Percentiles rank a stretch among this genome's conserved stretches.
Evolutionary conservation across 192 early-diverging fungal genomes (phyloP).

Genomic region (Phycomyces nitens): DNA sequence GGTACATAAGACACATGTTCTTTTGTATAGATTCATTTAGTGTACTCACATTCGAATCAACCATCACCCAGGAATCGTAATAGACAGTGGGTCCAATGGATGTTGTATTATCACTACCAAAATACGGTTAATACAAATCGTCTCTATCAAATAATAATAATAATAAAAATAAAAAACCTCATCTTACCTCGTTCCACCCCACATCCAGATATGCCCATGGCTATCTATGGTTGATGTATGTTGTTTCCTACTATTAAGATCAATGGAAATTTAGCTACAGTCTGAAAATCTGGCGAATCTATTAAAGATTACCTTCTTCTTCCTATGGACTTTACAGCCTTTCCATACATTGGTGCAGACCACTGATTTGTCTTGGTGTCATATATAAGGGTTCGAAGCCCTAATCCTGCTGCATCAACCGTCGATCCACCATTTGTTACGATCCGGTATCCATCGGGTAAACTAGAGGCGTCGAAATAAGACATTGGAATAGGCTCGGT

Average conservation of each 20-base stretch:
- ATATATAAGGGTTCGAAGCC: conserved; percentile 1
- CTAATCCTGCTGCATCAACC: not conserved
- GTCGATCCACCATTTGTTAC: conserved; percentile 16
- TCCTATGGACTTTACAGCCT: not conserved
- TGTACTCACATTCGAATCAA: conserved; percentile 8
- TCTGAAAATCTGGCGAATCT: no score
- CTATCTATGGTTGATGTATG: conserved; percentile 25
- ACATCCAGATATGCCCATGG: conserved; percentile 29
- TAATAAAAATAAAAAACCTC: no score
- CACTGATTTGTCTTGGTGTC: conserved; percentile 21
- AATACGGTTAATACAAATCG: no score
- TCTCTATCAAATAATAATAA: no score
- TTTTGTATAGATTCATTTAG: not conserved
- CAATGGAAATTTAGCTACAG: not conserved
- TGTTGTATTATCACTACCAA: conserved; percentile 15
- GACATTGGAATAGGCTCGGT: not conserved
- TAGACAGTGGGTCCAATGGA: conserved; percentile 11
- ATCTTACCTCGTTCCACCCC: conserved; percentile 29
- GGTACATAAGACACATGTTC: not conserved
- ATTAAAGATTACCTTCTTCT: not conserved
- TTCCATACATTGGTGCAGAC: conserved; percentile 13
- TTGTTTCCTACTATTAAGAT: conserved; percentile 18
- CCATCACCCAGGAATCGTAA: conserved; percentile 17
- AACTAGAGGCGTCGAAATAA: conserved; percentile 3
- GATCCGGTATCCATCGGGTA: conserved; percentile 8